Base-by-base conservation (phyloP, 495 filamentous ascomycete species). In the Entonaema liquescens region DNA sequence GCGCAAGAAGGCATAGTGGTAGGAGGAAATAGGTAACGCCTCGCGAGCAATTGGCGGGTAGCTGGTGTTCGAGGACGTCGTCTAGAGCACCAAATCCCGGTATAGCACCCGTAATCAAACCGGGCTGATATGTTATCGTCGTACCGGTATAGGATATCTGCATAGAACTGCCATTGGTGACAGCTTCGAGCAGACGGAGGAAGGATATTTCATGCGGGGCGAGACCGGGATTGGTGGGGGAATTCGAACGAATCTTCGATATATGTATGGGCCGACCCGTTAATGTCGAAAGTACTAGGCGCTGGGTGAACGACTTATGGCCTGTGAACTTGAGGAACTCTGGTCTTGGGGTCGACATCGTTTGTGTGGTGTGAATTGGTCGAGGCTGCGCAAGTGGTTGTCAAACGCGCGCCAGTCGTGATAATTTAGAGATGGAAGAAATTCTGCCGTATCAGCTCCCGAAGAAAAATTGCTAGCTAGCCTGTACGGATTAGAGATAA, bases 91-190 rank as follows among this genome's bases (percentile, higher is more conserved):
- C 91, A 19, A 83, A 79, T 36, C 92, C 91, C 2, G 88, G 79
- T 11, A 89, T 83, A 50, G 87, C 89, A 53, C 94, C 96, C 1
- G 91, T 94, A 70, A 99, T 94, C 5, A 99, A 83, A 28, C 96
- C 96, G 0, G 96, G 96, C 54, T 91, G 89, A 82, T 95, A 98
- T 35, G 93, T 89, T 49, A 98, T 84, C 13, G 92, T 93, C 0
- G 95, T 98, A 70, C 96, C 95, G 9, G 93, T 97, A 80, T 96
- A 93, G 15, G 93, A 95, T 71, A 99, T 96, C 76, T 97, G 93
- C 82, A 98, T 92, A 65, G 88, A 86, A 31, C 92, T 91, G 82
- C 96, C 96, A 87, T 99, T 99, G 76, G 96, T 98, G 72, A 99
- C 85, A 59, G 91, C 84, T 77, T 98, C 95, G 71, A 99, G 89